Conservation (phyloP, 768 basidiomycete species). For the Grammothele lineata region DNA sequence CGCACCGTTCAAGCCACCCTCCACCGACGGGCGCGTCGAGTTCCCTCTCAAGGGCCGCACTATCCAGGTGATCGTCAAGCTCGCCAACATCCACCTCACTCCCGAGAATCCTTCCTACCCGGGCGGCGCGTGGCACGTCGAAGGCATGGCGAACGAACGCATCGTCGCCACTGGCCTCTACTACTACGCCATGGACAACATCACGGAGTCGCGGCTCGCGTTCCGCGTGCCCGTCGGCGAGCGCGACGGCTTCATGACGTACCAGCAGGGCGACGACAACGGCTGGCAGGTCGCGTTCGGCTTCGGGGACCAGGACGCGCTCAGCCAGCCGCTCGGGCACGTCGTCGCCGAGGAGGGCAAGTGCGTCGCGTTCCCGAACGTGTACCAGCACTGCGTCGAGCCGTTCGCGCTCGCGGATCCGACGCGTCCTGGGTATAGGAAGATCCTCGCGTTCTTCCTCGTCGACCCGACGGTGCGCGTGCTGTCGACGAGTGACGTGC, state of each 20-base stretch:
- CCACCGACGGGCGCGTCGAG: not conserved
- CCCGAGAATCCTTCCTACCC: no score
- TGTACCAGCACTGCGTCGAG: no score
- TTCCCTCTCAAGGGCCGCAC: not conserved
- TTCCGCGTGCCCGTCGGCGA: slow-evolving; percentile 27
- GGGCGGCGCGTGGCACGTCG: no score
- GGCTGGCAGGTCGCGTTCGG: slow-evolving; percentile 6
- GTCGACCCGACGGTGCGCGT: slow-evolving; percentile 31
- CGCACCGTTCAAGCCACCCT: not conserved
- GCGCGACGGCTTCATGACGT: not conserved
- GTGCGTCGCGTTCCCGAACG: slow-evolving; percentile 34
- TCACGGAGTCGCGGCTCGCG: slow-evolving; percentile 24
- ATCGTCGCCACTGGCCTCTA: no score
- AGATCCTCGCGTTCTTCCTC: slow-evolving; percentile 35
- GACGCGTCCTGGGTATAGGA: slow-evolving; percentile 35
- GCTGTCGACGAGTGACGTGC: slow-evolving; percentile 28
- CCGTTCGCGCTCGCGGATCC: no score
- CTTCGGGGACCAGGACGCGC: slow-evolving; percentile 3
- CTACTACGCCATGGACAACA: slow-evolving; percentile 29
- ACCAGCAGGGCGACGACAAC: slow-evolving; percentile 4
- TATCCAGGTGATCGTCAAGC: no score
- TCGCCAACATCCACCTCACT: no score
- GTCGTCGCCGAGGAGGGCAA: slow-evolving; percentile 27
- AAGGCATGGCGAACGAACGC: no score
- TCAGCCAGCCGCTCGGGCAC: slow-evolving; percentile 24